phyloP scores from a whole-genome alignment of 2,329 filamentous ascomycete species.

The Arthrobotrys iridis region DNA sequence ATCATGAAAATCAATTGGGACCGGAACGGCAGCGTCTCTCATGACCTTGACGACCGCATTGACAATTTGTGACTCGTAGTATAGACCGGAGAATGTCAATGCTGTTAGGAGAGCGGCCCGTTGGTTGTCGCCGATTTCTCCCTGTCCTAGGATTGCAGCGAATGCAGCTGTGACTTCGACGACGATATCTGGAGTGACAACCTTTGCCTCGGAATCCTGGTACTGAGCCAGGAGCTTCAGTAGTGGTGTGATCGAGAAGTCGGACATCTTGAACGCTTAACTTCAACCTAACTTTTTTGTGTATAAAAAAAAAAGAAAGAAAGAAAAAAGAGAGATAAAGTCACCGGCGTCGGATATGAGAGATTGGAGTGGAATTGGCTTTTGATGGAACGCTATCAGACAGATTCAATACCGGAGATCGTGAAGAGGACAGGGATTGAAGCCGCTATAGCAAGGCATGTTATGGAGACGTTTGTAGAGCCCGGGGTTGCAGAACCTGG shows the following conservation, averaged over 20 bases:
- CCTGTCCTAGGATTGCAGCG: constrained; percentile 20
- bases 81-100: constrained; percentile 88
- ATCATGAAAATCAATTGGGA: constrained; percentile 72
- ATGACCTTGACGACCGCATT: constrained; percentile 85
- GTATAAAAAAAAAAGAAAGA: too few species aligned
- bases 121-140: constrained; percentile 70
- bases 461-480: background rate
- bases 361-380: background rate
- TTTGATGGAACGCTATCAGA: background rate
- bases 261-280: constrained; percentile 20
- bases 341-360: constrained; percentile 1
- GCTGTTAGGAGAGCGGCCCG: constrained; percentile 87
- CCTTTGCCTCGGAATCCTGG: constrained; percentile 28
- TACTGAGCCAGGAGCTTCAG: constrained; percentile 48
- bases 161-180: constrained; percentile 21
- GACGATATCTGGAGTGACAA: constrained; percentile 21
- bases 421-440: constrained; percentile 16
- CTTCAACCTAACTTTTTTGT: too few species aligned
- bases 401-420: constrained; percentile 6
- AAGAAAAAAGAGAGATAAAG: too few species aligned
- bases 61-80: constrained; percentile 84
- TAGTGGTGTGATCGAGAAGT: constrained; percentile 37
- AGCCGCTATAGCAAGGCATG: constrained; percentile 2
- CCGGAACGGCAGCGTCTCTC: constrained; percentile 78
- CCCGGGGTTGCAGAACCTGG: too few species aligned